phyloP scores from a whole-genome alignment of 805 yeast genomes.

The Ogataea pignaliae region DNA sequence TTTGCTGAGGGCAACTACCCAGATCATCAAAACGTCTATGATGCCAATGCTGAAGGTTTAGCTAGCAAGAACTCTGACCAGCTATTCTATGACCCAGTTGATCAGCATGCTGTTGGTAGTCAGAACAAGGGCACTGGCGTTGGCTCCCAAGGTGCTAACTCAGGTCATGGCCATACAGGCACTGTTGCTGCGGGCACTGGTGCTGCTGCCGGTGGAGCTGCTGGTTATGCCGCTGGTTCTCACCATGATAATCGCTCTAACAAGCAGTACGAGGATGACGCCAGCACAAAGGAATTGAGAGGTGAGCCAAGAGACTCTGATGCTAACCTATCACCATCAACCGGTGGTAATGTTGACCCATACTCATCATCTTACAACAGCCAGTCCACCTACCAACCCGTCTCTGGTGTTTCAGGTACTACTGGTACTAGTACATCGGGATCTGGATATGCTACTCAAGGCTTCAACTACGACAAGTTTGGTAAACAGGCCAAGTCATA shows the following conservation, averaged over 20 bases:
- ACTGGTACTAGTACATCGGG: not conserved
- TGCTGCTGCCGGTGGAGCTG: too few species aligned
- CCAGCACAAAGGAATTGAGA: slow-evolving; percentile 8
- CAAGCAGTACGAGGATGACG: not conserved
- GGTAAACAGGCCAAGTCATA: slow-evolving; percentile 6
- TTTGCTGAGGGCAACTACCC: not conserved
- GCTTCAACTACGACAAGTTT: slow-evolving; percentile 6
- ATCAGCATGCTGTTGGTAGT: not conserved
- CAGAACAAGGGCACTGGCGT: not conserved
- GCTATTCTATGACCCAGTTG: slow-evolving; percentile 1
- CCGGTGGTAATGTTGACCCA: not conserved
- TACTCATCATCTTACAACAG: not conserved
- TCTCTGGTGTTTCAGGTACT: not conserved
- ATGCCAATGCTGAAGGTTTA: slow-evolving; percentile 4
- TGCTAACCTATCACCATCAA: too few species aligned
- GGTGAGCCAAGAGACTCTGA: slow-evolving; percentile 1
- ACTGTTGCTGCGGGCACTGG: too few species aligned
- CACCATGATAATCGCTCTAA: not conserved
- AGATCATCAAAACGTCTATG: not conserved
- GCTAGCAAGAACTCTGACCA: not conserved
- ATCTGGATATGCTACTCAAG: slow-evolving; percentile 1
- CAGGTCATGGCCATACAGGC: too few species aligned
- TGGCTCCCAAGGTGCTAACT: not conserved
- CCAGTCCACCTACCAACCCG: not conserved
- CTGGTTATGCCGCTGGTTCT: not conserved